Percentiles rank a stretch among this genome's conserved stretches.
Conservation (phyloP, 2,329 filamentous ascomycete species). For the Fusarium sp. region DNA sequence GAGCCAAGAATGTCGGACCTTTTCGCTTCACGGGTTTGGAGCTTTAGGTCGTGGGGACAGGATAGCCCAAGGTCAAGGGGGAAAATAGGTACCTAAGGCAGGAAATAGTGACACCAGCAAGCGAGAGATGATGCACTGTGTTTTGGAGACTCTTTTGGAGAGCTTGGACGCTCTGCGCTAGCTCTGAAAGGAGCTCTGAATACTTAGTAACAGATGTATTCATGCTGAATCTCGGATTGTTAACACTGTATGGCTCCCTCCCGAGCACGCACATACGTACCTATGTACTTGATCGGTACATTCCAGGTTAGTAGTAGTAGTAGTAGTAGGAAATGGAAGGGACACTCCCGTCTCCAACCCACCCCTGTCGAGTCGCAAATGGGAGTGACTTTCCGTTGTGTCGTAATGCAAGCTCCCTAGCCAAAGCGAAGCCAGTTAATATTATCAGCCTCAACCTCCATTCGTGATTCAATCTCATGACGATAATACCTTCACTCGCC, state of each 20-base stretch:
- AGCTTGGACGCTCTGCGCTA: background rate
- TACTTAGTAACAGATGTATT: background rate
- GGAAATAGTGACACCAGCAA: conserved; percentile 20
- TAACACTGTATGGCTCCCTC: conserved; percentile 37
- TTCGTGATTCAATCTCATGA: conserved; percentile 40
- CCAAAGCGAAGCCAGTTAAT: conserved; percentile 27
- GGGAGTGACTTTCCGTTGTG: conserved; percentile 26
- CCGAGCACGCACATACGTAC: background rate
- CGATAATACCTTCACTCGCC: conserved; percentile 35
- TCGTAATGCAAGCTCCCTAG: conserved; percentile 35
- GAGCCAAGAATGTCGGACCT: conserved; percentile 44
- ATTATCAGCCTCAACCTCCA: conserved; percentile 37
- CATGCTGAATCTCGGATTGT: background rate
- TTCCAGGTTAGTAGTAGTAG: no score
- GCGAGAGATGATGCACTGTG: conserved; percentile 24
- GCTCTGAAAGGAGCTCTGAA: background rate
- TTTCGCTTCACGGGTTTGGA: conserved; percentile 42
- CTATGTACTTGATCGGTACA: no score
- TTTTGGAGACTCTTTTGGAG: conserved; percentile 1
- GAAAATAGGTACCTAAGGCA: conserved; percentile 15
- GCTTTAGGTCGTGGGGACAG: conserved; percentile 20
- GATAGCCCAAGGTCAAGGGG: no score
- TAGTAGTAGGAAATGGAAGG: conserved; percentile 10
- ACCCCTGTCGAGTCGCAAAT: conserved; percentile 24
- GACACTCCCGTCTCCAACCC: conserved; percentile 10